Percentiles rank a stretch among this genome's conserved stretches.
phyloP scores from a whole-genome alignment of 257 asterid species.

The Vinca minor region DNA sequence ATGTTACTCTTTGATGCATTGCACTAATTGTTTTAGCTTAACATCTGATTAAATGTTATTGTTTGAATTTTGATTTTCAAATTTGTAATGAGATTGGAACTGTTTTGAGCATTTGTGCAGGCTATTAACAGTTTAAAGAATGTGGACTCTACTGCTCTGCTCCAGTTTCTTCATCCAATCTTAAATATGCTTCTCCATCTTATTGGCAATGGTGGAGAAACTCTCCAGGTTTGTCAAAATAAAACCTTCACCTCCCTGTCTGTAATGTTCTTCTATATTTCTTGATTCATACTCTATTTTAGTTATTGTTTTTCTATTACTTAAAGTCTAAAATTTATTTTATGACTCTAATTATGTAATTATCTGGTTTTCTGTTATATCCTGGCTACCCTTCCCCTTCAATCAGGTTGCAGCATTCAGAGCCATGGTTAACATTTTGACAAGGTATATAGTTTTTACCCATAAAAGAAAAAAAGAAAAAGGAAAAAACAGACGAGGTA shows the following conservation, averaged over 20 bases:
- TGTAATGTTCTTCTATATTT: background rate
- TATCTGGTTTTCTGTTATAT: constrained; percentile 13
- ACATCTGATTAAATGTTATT: background rate
- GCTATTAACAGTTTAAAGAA: constrained; percentile 98
- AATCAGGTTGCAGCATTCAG: constrained; percentile 98
- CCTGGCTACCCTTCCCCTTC: constrained; percentile 10
- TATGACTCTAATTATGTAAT: background rate
- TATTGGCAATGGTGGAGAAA: constrained; percentile 98
- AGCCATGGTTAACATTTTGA: constrained; percentile 98
- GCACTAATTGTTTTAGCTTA: constrained; percentile 1
- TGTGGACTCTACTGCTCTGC: constrained; percentile 96
- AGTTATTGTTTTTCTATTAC: constrained; percentile 6
- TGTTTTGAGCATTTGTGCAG: constrained; percentile 39
- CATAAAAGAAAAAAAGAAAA: too few species aligned
- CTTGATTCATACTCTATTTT: constrained; percentile 4
- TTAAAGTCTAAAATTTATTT: constrained; percentile 7
- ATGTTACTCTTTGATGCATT: background rate
- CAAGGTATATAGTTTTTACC: constrained; percentile 85
- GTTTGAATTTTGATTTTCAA: constrained; percentile 1
- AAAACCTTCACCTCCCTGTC: constrained; percentile 6
- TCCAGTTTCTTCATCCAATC: constrained; percentile 97
- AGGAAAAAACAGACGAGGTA: too few species aligned
- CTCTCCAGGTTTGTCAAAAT: constrained; percentile 69
- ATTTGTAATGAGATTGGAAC: background rate
- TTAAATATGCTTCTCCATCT: constrained; percentile 99